These are phyloP conservation scores for Medakamo hakoo DNA, from an alignment of 139 green algal genomes.

Conservation along the genomic window DNA sequence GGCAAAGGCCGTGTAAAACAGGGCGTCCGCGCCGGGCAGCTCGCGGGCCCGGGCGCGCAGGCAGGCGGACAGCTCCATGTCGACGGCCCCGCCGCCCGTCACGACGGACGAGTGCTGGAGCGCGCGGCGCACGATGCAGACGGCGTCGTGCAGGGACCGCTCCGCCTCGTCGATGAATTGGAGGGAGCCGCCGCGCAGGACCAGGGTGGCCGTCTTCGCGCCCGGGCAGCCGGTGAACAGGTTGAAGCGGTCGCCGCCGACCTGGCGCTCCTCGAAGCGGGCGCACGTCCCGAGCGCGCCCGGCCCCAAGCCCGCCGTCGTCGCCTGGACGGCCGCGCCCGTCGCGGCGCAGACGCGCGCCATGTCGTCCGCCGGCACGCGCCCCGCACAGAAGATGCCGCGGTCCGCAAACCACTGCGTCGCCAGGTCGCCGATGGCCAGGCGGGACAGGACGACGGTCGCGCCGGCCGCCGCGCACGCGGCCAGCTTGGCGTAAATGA, in stretches of 20 bases:
- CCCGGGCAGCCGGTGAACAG: conserved; percentile 87
- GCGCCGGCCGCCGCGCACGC: conserved; percentile 69
- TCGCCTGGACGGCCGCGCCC: conserved; percentile 68
- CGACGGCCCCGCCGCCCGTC: conserved; percentile 85
- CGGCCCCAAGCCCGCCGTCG: conserved; percentile 77
- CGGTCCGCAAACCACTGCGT: conserved; percentile 97
- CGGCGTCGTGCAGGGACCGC: conserved; percentile 89
- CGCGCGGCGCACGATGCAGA: conserved; percentile 92
- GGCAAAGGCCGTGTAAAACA: conserved; percentile 91
- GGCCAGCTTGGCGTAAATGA: conserved; percentile 98
- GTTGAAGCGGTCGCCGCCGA: conserved; percentile 95
- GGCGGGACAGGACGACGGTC: conserved; percentile 79
- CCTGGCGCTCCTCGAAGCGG: conserved; percentile 90
- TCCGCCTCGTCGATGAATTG: conserved; percentile 89
- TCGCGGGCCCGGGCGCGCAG: conserved; percentile 35
- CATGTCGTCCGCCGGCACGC: conserved; percentile 77
- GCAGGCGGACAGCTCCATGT: conserved; percentile 67
- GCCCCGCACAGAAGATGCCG: conserved; percentile 92
- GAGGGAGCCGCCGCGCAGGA: conserved; percentile 86
- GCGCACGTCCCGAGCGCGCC: conserved; percentile 69
- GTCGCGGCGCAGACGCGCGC: conserved; percentile 73
- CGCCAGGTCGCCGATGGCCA: conserved; percentile 86
- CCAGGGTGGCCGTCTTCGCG: conserved; percentile 83
- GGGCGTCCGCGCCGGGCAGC: conserved; percentile 76
- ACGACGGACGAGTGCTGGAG: conserved; percentile 73